Evolutionary conservation across 352 stramenopile genomes (phyloP), one percentile per base, ranked within the genome.

Genomic region (Discostella stelligera): DNA sequence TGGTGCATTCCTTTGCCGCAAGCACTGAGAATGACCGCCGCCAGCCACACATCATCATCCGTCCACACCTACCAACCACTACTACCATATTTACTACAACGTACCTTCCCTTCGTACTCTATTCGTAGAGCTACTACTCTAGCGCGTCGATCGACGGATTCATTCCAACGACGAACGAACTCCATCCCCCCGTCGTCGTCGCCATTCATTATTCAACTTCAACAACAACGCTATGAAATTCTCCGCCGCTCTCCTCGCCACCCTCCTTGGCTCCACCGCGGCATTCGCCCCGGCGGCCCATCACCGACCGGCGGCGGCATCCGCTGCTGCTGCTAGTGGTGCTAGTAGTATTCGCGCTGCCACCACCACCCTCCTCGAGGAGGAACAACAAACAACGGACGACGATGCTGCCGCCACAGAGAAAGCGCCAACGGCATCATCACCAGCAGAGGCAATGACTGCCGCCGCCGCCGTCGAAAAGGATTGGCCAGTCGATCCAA

Each of bases 161-260:
- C n/a, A n/a, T n/a, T n/a, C n/a, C n/a, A n/a, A n/a, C n/a, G n/a
- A n/a, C n/a, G n/a, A n/a, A n/a, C n/a, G n/a, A n/a, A n/a, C n/a
- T n/a, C n/a, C n/a, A n/a, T n/a, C n/a, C n/a, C n/a, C n/a, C n/a
- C n/a, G n/a, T n/a, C n/a, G n/a, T n/a, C n/a, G n/a, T n/a, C n/a
- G n/a, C n/a, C n/a, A n/a, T n/a, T n/a, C n/a, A n/a, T n/a, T n/a
- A n/a, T n/a, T n/a, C n/a, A n/a, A n/a, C n/a, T n/a, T n/a, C n/a
- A 52, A 5, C 27, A 32, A 32, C 27, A 32, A 32, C 27, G 5
- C 2, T 32, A 82, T 82, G 74, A 82, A 82, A 66, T 78, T 81
- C 66, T 81, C 77, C 50, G 62, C 71, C 62, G 30, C 64, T 54
- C 39, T 81, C 54, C 18, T 84, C 61, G 65, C 58, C 46, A 37